Evolutionary conservation across 495 filamentous ascomycete species (phyloP), one percentile per base, ranked within the genome.

Genomic region (Pyronema omphalodes): DNA sequence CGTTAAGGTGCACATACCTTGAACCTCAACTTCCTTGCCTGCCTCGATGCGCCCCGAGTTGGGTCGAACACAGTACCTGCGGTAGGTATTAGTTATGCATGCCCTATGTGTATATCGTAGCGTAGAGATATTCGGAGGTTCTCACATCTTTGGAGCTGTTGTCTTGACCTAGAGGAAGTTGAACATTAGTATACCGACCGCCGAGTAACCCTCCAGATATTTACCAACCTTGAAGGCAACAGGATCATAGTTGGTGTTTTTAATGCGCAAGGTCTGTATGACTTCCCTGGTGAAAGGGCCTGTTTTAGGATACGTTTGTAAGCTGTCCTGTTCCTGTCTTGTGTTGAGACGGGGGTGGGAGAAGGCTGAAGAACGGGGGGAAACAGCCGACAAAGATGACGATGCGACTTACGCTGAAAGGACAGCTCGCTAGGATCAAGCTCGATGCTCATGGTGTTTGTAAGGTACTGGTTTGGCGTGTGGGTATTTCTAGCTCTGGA

Each of bases 101-200:
- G 7, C 7, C n/a, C 12, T 43, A n/a, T 43, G 39, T 43, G 39
- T n/a, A n/a, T 43, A 6, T n/a, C 39, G 12, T 43, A 17, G n/a
- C n/a, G n/a, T n/a, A n/a, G 23, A 29, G 23, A 7, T n/a, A 47
- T 47, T 15, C 19, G 12, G 48, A 1, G 8, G 44, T 12, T 68
- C 85, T 64, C 86, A 98, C 89, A 95, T 89, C 70, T 98, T 96
- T 6, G 93, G 91, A 29, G 93, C 93, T 54, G 91, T 98, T 39
- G 91, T 98, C 79, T 98, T 98, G 66, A 98, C 91, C 88, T 95
- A 60, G 19, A 6, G 35, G 40, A 54, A 51, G 41, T 29, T 29
- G 5, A 29, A 29, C 23, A 29, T 29, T 29, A 29, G 23, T 29
- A 29, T 29, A 29, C 23, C 23, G 23, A 29, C 23, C 23, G 3